phyloP scores from a whole-genome alignment of 2,329 filamentous ascomycete species.

The Alternaria arborescens region DNA sequence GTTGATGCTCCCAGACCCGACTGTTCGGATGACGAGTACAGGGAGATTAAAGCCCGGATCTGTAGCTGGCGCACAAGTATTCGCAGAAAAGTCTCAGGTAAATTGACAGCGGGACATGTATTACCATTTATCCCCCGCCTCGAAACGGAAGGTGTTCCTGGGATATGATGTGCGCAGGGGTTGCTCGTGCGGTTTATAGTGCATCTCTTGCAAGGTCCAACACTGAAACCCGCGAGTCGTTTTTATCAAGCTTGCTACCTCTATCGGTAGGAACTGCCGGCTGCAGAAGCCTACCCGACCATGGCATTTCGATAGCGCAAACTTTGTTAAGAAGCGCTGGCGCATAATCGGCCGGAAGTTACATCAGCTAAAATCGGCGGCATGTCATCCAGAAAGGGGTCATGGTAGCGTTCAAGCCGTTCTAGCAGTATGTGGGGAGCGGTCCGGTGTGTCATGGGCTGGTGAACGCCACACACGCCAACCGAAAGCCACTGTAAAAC shows the following conservation, averaged over 20 bases:
- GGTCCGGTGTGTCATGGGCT: conserved; percentile 7
- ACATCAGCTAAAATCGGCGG: neutral
- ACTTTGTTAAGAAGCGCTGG: conserved; percentile 6
- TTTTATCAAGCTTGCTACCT: neutral
- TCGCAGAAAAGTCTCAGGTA: neutral
- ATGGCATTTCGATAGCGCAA: conserved; percentile 14
- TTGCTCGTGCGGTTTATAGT: conserved; percentile 1
- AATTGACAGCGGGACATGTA: conserved; percentile 4
- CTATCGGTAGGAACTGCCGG: conserved; percentile 8
- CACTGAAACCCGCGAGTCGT: conserved; percentile 14
- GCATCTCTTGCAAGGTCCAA: neutral
- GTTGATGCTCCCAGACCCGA: neutral
- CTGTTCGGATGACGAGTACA: neutral
- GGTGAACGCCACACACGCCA: conserved; percentile 7
- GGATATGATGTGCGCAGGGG: conserved; percentile 7
- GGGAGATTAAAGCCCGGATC: neutral
- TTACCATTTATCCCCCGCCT: conserved; percentile 4
- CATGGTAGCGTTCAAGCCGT: conserved; percentile 1
- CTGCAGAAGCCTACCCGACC: conserved; percentile 1
- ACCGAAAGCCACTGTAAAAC: conserved; percentile 1
- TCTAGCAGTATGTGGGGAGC: conserved; percentile 7
- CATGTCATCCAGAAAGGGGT: conserved; percentile 12
- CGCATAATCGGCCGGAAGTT: neutral
- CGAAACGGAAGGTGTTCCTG: conserved; percentile 6
- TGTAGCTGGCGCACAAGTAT: neutral